A percentile compares a stretch with the other conserved stretches of the same genome.
Conservation (phyloP, 768 basidiomycete genomes). For the Collybia sordida region DNA sequence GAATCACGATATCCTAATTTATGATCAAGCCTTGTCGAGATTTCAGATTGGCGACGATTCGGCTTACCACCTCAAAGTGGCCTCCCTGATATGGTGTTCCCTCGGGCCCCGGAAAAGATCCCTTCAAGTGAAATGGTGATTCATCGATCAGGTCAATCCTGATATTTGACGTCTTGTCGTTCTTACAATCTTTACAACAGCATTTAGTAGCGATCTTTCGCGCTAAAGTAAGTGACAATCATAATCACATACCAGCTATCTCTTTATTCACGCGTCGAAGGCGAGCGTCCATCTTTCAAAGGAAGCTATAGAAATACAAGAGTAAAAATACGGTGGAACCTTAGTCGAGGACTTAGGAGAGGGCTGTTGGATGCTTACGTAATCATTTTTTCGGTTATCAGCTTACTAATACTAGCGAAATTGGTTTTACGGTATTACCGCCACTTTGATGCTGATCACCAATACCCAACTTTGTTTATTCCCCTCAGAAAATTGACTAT, state of each 20-base stretch:
- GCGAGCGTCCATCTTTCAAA: constrained; percentile 73
- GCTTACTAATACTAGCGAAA: too few species aligned
- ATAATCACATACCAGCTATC: constrained; percentile 60
- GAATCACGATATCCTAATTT: constrained; percentile 85
- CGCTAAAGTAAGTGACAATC: constrained; percentile 11
- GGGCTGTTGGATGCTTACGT: constrained; percentile 5
- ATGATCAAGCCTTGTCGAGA: too few species aligned
- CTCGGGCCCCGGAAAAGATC: constrained; percentile 88
- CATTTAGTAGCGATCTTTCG: neutral
- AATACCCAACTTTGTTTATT: neutral
- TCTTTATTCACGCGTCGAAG: constrained; percentile 92
- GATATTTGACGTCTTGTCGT: constrained; percentile 88
- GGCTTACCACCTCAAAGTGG: constrained; percentile 83
- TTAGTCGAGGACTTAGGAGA: constrained; percentile 2
- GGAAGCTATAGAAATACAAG: constrained; percentile 10
- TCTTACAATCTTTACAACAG: constrained; percentile 78
- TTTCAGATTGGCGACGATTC: neutral
- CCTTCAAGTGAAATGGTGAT: constrained; percentile 89
- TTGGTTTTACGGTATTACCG: too few species aligned
- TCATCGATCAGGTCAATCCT: constrained; percentile 85
- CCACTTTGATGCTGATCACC: too few species aligned
- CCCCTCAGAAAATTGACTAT: neutral
- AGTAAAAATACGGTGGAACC: neutral
- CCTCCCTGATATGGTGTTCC: constrained; percentile 95
- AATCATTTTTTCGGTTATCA: neutral